Percentiles rank a stretch among this genome's conserved stretches.
These are phyloP conservation scores for Picea glauca DNA, from an alignment of 75 land plant species.

Conservation along the genomic window DNA sequence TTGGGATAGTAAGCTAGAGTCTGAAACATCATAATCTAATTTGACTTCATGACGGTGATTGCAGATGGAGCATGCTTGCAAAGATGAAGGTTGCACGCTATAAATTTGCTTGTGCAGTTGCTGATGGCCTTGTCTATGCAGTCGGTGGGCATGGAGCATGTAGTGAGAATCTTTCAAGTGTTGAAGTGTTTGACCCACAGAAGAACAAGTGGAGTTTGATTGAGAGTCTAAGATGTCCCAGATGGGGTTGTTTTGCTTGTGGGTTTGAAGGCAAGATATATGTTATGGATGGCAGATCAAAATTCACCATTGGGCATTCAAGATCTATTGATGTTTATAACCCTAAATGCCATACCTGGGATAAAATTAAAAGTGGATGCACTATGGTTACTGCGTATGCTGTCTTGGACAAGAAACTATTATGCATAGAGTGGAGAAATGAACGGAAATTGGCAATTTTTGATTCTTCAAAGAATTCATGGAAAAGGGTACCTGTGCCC, in stretches of 20 bases:
- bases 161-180: too few species aligned
- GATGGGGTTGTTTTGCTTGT: slow-evolving; percentile 18
- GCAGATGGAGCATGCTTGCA: too few species aligned
- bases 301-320: slow-evolving; percentile 64
- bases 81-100: too few species aligned
- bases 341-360: too few species aligned
- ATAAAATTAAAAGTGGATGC: too few species aligned
- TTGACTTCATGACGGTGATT: too few species aligned
- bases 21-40: not conserved
- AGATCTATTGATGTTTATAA: slow-evolving; percentile 32
- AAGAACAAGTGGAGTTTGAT: too few species aligned
- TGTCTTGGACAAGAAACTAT: slow-evolving; percentile 47
- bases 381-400: slow-evolving; percentile 17
- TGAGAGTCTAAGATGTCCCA: too few species aligned
- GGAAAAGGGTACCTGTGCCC: slow-evolving; percentile 62
- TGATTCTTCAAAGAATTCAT: slow-evolving; percentile 46
- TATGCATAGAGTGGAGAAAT: slow-evolving; percentile 86
- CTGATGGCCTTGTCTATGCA: too few species aligned
- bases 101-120: too few species aligned
- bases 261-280: slow-evolving; percentile 64
- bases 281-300: slow-evolving; percentile 77
- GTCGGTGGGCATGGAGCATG: too few species aligned
- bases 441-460: slow-evolving; percentile 62
- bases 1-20: not conserved
- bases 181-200: too few species aligned